A percentile compares a stretch with the other conserved stretches of the same genome.
These are phyloP conservation scores for Neurospora sp. DNA, from an alignment of 495 filamentous ascomycete species.

Conservation along the genomic window DNA sequence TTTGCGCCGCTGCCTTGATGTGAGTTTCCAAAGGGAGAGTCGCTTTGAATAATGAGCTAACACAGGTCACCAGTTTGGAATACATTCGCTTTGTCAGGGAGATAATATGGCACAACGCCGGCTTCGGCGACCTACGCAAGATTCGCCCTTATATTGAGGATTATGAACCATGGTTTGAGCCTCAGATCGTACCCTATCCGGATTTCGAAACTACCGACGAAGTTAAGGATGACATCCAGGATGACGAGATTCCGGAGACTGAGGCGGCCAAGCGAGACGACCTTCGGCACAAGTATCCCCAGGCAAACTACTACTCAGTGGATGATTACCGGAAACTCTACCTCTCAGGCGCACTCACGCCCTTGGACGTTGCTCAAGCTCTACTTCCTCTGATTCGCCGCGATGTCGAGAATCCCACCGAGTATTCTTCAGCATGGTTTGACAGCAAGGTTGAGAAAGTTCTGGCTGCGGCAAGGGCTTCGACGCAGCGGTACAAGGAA, in stretches of 20 bases:
- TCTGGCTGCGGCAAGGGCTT: slow-evolving; percentile 53
- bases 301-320: slow-evolving; percentile 47
- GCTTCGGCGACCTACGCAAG: slow-evolving; percentile 50
- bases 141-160: slow-evolving; percentile 45
- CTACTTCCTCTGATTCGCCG: slow-evolving; percentile 59
- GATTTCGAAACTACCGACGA: background rate
- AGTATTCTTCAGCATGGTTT: slow-evolving; percentile 59
- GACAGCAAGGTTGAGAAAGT: slow-evolving; percentile 48
- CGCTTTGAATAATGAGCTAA: background rate
- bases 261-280: slow-evolving; percentile 6
- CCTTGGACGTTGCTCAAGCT: slow-evolving; percentile 51
- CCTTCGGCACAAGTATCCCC: slow-evolving; percentile 19
- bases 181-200: slow-evolving; percentile 56
- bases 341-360: slow-evolving; percentile 53
- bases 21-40: slow-evolving; percentile 1
- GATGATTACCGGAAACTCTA: slow-evolving; percentile 61
- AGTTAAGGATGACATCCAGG: slow-evolving; percentile 8
- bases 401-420: slow-evolving; percentile 38
- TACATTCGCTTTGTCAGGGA: slow-evolving; percentile 21
- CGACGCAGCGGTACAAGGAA: slow-evolving; percentile 52
- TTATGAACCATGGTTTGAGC: slow-evolving; percentile 62
- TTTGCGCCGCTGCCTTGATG: slow-evolving; percentile 16
- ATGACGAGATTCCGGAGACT: slow-evolving; percentile 3
- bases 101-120: slow-evolving; percentile 55
- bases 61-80: slow-evolving; percentile 18